Conservation (phyloP, 106 monocot genomes). For the Dioscorea zingiberensis region DNA sequence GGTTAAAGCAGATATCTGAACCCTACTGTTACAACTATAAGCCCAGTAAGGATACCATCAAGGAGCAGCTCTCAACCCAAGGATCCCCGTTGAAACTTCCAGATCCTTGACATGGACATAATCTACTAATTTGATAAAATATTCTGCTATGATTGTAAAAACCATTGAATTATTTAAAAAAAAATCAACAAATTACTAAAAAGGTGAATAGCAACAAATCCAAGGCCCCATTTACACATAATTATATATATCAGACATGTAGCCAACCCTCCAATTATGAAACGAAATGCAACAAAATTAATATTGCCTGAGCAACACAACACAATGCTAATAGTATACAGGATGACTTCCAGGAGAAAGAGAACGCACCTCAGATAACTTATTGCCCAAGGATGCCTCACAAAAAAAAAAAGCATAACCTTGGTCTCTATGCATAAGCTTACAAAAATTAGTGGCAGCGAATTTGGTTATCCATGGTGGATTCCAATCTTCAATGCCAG, state of each 20-base stretch:
- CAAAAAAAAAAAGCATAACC: slow-evolving; percentile 56
- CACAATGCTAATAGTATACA: neutral
- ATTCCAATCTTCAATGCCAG: slow-evolving; percentile 14
- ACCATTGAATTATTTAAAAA: too few relatives aligned
- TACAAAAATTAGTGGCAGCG: slow-evolving; percentile 33
- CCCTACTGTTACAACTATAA: too few relatives aligned
- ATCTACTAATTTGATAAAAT: too few relatives aligned
- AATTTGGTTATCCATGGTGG: neutral
- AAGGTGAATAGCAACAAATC: too few relatives aligned
- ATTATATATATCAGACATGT: neutral
- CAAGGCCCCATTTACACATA: neutral
- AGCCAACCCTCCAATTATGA: neutral
- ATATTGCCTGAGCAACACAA: neutral
- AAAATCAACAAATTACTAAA: too few relatives aligned
- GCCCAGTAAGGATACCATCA: too few relatives aligned
- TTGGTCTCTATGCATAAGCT: slow-evolving; percentile 16
- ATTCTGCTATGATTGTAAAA: too few relatives aligned
- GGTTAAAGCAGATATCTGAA: too few relatives aligned
- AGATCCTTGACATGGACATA: too few relatives aligned
- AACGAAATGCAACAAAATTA: neutral
- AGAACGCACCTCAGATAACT: slow-evolving; percentile 3
- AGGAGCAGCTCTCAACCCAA: too few relatives aligned
- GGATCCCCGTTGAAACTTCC: too few relatives aligned
- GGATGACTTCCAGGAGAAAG: neutral
- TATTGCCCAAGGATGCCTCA: slow-evolving; percentile 51